Evolutionary conservation across 106 monocot genomes (phyloP).

Genomic region (Platanthera zijinensis): DNA sequence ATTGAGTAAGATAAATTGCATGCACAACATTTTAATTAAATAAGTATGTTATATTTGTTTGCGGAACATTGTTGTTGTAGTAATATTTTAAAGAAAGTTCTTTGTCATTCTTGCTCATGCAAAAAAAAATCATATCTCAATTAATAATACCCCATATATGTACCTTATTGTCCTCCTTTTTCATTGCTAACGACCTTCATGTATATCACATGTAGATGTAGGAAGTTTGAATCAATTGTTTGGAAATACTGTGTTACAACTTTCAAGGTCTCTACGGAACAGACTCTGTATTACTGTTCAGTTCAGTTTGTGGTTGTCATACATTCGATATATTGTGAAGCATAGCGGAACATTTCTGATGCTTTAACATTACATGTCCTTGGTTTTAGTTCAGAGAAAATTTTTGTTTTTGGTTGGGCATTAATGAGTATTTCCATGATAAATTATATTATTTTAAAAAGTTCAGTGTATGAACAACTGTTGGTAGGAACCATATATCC

Average conservation of each 20-base stretch:
- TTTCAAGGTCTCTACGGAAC: neutral
- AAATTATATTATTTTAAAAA: neutral
- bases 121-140: too few relatives aligned
- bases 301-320: neutral
- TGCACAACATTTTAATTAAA: neutral
- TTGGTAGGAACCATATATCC: neutral
- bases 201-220: neutral
- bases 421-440: neutral
- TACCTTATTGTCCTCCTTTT: neutral
- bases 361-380: neutral
- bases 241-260: neutral
- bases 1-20: slow-evolving; percentile 2
- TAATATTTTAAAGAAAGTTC: neutral
- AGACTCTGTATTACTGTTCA: neutral
- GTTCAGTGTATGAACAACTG: neutral
- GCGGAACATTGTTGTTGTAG: neutral
- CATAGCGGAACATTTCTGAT: neutral
- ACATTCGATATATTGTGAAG: neutral
- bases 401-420: neutral
- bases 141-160: neutral
- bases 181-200: neutral
- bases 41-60: neutral
- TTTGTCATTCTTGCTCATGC: neutral
- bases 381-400: neutral
- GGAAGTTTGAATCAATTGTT: neutral